Evolutionary conservation across 305 asterid species (phyloP).

Genomic region (Nicotiana rustica): DNA sequence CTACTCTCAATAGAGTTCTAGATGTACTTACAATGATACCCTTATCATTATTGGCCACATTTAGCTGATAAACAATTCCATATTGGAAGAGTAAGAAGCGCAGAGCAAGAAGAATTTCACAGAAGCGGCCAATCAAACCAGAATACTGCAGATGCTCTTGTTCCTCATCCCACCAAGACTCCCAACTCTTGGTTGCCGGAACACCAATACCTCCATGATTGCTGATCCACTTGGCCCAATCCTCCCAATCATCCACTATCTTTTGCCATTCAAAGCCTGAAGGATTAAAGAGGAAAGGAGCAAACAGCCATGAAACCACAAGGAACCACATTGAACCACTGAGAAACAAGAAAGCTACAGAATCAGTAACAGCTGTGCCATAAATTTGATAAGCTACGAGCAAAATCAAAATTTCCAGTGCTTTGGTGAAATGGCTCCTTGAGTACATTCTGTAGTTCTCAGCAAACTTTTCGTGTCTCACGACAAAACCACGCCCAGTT

Average conservation of each 20-base stretch:
- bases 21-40: slow-evolving; percentile 62
- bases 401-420: slow-evolving; percentile 76
- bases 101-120: slow-evolving; percentile 71
- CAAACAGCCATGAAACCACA: slow-evolving; percentile 86
- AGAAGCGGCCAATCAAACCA: slow-evolving; percentile 67
- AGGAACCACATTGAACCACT: slow-evolving; percentile 91
- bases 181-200: slow-evolving; percentile 92
- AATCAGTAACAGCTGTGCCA: slow-evolving; percentile 56
- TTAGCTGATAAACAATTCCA: slow-evolving; percentile 88
- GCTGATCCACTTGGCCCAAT: slow-evolving; percentile 87
- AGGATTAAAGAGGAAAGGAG: slow-evolving; percentile 94
- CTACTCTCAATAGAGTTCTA: not conserved
- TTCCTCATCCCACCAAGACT: slow-evolving; percentile 97
- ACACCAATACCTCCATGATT: slow-evolving; percentile 86
- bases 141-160: slow-evolving; percentile 85
- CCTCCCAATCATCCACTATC: slow-evolving; percentile 91
- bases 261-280: slow-evolving; percentile 97
- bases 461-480: slow-evolving; percentile 88
- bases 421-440: slow-evolving; percentile 93
- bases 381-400: slow-evolving; percentile 70
- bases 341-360: slow-evolving; percentile 48
- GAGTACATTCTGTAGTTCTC: slow-evolving; percentile 99
- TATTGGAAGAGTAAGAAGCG: slow-evolving; percentile 88
- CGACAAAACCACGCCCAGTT: slow-evolving; percentile 99
- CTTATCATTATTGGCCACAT: slow-evolving; percentile 61